These are phyloP conservation scores for Rhodamnia argentea DNA, from an alignment of 345 rosid species.

Conservation along the genomic window DNA sequence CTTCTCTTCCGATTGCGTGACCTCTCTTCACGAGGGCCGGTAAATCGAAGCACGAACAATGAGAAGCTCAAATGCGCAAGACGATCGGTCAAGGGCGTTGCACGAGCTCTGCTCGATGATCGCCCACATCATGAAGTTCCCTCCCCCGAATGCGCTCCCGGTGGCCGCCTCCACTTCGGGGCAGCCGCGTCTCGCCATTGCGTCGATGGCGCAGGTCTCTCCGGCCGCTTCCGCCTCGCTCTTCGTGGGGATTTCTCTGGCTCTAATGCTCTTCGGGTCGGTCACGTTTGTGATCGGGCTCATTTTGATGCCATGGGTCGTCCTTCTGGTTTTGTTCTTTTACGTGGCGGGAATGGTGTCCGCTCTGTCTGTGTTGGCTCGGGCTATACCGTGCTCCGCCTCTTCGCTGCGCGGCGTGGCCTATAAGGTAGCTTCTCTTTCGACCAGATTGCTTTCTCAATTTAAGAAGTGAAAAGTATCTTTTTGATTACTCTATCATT, in stretches of 20 bases:
- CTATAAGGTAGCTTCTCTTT: background rate
- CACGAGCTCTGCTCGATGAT: slow-evolving; percentile 4
- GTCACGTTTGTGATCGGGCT: slow-evolving; percentile 10
- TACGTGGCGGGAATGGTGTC: slow-evolving; percentile 1
- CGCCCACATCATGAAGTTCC: background rate
- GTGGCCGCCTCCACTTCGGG: background rate
- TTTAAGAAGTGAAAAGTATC: background rate
- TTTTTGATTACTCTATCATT: background rate
- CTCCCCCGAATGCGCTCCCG: background rate
- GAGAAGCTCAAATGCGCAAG: background rate
- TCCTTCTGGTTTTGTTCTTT: background rate
- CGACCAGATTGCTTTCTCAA: background rate
- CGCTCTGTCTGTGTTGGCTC: background rate
- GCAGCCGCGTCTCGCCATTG: background rate
- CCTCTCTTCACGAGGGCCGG: background rate
- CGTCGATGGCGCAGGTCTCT: background rate
- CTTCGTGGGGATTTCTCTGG: slow-evolving; percentile 1
- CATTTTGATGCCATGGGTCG: slow-evolving; percentile 8
- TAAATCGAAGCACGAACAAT: background rate
- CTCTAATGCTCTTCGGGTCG: slow-evolving; percentile 12
- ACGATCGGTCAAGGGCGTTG: background rate
- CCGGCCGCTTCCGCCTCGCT: slow-evolving; percentile 6
- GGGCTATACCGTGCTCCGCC: background rate
- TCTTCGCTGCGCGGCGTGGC: background rate
- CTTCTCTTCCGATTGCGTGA: background rate